These are phyloP conservation scores for Penicillium nucicola DNA, from an alignment of 495 filamentous ascomycete genomes.

Conservation along the genomic window DNA sequence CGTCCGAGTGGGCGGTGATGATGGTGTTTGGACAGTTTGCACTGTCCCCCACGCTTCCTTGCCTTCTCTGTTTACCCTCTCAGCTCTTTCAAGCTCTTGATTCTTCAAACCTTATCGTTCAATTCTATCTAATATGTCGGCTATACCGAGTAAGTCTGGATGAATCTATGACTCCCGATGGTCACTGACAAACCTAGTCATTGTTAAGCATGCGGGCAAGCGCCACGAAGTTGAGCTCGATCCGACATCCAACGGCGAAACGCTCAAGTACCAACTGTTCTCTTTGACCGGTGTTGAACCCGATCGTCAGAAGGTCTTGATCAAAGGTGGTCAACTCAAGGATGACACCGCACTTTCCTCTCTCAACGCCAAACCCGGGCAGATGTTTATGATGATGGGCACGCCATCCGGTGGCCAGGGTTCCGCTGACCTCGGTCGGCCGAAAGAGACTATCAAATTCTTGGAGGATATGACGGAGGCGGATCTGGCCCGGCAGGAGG, in stretches of 20 bases:
- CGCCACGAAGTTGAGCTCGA: constrained; percentile 92
- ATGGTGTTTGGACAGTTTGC: constrained; percentile 39
- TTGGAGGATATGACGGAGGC: constrained; percentile 98
- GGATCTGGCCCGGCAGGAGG: constrained; percentile 76
- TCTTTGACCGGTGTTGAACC: constrained; percentile 95
- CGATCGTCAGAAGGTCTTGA: constrained; percentile 89
- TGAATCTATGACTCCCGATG: neutral
- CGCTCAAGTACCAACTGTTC: constrained; percentile 92
- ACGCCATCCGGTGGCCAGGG: constrained; percentile 67
- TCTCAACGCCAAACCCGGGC: constrained; percentile 78
- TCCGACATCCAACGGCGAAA: constrained; percentile 77
- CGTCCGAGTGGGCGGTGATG: constrained; percentile 13
- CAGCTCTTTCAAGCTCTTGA: constrained; percentile 22
- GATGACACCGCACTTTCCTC: constrained; percentile 86
- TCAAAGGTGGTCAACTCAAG: constrained; percentile 92
- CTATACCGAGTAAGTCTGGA: constrained; percentile 55
- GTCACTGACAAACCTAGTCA: constrained; percentile 56
- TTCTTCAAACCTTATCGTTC: constrained; percentile 6
- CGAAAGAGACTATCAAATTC: constrained; percentile 82
- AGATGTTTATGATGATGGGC: constrained; percentile 96
- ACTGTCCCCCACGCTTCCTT: constrained; percentile 34
- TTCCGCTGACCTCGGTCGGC: constrained; percentile 56
- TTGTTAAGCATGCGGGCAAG: constrained; percentile 93
- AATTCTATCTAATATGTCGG: constrained; percentile 46
- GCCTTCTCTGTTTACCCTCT: constrained; percentile 31